A percentile compares a stretch with the other conserved stretches of the same genome.
Conservation (phyloP, 148 eudicot genomes). For the Hydrangea macrophylla region DNA sequence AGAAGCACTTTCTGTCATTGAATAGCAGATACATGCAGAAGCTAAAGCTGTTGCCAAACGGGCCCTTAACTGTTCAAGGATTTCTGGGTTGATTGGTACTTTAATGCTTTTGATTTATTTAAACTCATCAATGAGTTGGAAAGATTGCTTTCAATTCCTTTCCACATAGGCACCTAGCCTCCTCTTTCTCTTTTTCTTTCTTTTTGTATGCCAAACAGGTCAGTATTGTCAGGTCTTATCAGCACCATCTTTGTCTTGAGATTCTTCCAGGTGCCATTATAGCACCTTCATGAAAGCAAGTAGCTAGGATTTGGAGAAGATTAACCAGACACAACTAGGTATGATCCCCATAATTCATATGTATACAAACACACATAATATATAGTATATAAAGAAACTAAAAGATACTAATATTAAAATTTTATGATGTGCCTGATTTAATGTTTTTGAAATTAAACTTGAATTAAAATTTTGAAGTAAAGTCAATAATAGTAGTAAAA, state of each 20-base stretch:
- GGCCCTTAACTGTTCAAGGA: neutral
- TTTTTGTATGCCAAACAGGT: constrained; percentile 4
- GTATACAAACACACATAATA: neutral
- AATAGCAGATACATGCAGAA: neutral
- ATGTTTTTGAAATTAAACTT: neutral
- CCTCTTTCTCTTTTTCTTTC: neutral
- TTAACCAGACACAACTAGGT: neutral
- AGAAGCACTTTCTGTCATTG: no score
- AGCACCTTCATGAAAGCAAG: neutral
- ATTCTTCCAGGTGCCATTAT: constrained; percentile 13
- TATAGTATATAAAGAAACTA: no score
- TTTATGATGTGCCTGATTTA: no score
- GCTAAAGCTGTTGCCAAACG: neutral
- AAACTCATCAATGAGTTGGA: constrained; percentile 6
- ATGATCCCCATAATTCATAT: no score
- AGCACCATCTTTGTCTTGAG: constrained; percentile 4
- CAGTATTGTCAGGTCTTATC: neutral
- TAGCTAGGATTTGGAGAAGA: neutral
- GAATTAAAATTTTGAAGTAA: neutral
- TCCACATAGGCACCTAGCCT: neutral
- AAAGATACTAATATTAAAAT: neutral
- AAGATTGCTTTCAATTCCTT: constrained; percentile 12
- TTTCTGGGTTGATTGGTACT: neutral
- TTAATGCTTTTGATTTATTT: neutral
- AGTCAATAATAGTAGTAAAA: neutral